Conservation (phyloP, 106 monocot genomes). For the Phalaenopsis aphrodite region DNA sequence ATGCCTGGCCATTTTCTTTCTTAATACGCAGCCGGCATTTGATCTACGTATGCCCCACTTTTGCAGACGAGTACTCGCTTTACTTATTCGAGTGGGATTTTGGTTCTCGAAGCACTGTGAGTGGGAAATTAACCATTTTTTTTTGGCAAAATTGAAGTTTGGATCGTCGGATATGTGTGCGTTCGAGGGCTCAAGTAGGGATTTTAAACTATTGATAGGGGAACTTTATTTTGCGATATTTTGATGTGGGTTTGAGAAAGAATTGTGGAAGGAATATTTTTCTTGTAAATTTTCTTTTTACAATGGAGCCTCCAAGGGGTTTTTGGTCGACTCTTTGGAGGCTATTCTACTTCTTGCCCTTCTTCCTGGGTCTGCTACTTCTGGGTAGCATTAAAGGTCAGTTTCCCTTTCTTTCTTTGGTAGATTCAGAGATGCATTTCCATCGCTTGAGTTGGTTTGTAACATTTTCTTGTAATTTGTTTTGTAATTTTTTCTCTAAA, state of each 20-base stretch:
- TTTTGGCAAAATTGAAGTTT: neutral
- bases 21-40: neutral
- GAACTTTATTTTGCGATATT: neutral
- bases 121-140: neutral
- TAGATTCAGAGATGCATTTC: neutral
- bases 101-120: neutral
- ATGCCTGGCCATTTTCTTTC: neutral
- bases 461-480: neutral
- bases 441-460: neutral
- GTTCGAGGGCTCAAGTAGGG: neutral
- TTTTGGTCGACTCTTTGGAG: conserved; percentile 10
- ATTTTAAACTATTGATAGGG: neutral
- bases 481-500: neutral
- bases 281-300: neutral
- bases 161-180: neutral
- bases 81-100: neutral
- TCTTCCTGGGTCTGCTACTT: conserved; percentile 8
- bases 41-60: neutral
- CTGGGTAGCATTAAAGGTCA: conserved; percentile 6
- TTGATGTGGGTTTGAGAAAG: neutral
- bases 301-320: conserved; percentile 10
- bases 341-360: conserved; percentile 10
- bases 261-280: neutral
- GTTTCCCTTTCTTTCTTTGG: neutral
- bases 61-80: neutral